Evolutionary conservation across 192 early-diverging fungal species (phyloP).

Genomic region (Linnemannia elongata): DNA sequence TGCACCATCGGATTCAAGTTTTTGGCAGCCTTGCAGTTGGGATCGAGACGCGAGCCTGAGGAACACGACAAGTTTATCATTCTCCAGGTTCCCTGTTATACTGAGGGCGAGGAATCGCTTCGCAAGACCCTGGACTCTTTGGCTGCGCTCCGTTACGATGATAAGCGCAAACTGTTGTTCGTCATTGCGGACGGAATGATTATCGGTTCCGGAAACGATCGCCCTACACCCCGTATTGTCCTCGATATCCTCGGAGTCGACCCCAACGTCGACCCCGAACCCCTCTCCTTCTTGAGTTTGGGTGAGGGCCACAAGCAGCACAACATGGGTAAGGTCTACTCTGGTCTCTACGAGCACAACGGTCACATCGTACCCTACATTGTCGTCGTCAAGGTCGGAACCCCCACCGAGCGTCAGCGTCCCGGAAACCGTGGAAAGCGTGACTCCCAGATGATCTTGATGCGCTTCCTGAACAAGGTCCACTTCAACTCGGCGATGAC

Average conservation of each 20-base stretch:
- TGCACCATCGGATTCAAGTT: conserved; percentile 94
- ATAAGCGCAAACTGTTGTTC: conserved; percentile 97
- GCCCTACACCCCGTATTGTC: conserved; percentile 96
- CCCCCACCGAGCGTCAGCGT: conserved; percentile 83
- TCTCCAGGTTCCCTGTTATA: conserved; percentile 97
- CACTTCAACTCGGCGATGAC: conserved; percentile 95
- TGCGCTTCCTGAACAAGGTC: conserved; percentile 98
- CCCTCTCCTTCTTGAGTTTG: conserved; percentile 88
- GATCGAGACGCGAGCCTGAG: conserved; percentile 80
- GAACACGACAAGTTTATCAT: conserved; percentile 93
- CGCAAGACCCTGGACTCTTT: conserved; percentile 95
- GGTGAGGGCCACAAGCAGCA: conserved; percentile 94
- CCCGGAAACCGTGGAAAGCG: conserved; percentile 99
- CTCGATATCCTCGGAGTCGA: conserved; percentile 96
- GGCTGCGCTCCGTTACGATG: conserved; percentile 91
- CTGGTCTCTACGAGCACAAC: conserved; percentile 93
- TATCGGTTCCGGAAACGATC: conserved; percentile 96
- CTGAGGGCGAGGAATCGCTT: conserved; percentile 96
- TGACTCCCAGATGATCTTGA: conserved; percentile 98
- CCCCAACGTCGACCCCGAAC: conserved; percentile 84
- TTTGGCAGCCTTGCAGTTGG: conserved; percentile 93
- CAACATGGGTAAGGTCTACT: conserved; percentile 98
- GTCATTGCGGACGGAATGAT: conserved; percentile 98
- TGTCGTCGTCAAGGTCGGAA: conserved; percentile 96
- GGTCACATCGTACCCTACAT: conserved; percentile 96